Evolutionary conservation across 2,329 filamentous ascomycete species (phyloP).

Genomic region (Cytospora mali): DNA sequence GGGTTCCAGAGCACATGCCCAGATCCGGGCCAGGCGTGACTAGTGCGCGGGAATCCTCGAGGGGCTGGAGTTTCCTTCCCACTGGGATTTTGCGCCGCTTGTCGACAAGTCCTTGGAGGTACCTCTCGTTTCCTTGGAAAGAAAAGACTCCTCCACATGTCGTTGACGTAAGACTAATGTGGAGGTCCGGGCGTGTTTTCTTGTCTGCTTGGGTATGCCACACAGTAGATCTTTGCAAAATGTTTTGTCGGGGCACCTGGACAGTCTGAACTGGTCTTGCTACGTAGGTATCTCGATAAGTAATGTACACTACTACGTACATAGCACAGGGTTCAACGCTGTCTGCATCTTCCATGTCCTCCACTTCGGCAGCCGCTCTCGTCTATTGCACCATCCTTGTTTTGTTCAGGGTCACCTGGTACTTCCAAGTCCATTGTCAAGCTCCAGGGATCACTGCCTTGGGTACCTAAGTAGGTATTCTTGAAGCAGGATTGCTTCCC

Average conservation of each 20-base stretch:
- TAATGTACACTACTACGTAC: constrained; percentile 1
- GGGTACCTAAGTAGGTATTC: too few relatives aligned
- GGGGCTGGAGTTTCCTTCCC: constrained; percentile 17
- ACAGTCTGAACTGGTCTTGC: neutral
- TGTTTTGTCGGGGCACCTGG: neutral
- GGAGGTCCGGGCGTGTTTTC: neutral
- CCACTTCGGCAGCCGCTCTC: constrained; percentile 24
- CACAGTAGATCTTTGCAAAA: neutral
- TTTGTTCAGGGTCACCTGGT: constrained; percentile 13
- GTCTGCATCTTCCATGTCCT: constrained; percentile 22
- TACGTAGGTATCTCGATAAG: too few relatives aligned
- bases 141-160: neutral
- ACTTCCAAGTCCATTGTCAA: constrained; percentile 13
- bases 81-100: constrained; percentile 16
- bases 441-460: constrained; percentile 18
- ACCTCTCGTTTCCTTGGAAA: constrained; percentile 10
- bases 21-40: constrained; percentile 20
- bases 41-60: constrained; percentile 19
- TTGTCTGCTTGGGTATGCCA: neutral
- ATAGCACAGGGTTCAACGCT: constrained; percentile 10
- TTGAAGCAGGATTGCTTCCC: constrained; percentile 21
- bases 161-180: neutral
- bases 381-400: constrained; percentile 22
- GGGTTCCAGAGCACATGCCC: constrained; percentile 22
- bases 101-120: constrained; percentile 2